Conservation (phyloP, 192 early-diverging fungal genomes). For the Gonapodya sp. region DNA sequence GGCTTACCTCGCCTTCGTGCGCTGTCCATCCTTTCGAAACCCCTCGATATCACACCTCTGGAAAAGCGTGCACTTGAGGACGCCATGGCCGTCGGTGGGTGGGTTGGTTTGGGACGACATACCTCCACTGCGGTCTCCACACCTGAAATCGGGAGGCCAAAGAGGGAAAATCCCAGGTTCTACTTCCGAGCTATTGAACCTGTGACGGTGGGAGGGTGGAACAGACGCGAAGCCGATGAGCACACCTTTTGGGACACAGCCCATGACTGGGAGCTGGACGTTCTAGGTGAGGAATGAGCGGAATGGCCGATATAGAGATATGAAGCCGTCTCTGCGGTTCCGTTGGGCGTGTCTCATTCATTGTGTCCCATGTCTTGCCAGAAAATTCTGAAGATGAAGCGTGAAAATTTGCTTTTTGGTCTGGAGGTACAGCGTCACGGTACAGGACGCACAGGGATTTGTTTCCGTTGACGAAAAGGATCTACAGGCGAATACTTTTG, state of each 20-base stretch:
- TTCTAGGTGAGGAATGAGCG: neutral
- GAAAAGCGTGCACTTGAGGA: neutral
- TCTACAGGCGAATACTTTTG: too few relatives aligned
- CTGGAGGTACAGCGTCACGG: too few relatives aligned
- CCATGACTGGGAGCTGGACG: neutral
- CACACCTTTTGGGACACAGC: neutral
- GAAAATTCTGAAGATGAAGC: too few relatives aligned
- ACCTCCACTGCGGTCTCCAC: neutral
- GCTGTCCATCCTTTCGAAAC: neutral
- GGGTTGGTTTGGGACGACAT: neutral
- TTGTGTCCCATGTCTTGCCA: too few relatives aligned
- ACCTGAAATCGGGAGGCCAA: too few relatives aligned
- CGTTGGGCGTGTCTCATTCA: too few relatives aligned
- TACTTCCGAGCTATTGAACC: neutral
- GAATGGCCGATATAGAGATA: too few relatives aligned
- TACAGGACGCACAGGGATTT: too few relatives aligned
- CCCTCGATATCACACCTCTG: slow-evolving; percentile 1
- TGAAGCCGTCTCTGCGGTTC: too few relatives aligned
- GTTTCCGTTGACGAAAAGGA: too few relatives aligned
- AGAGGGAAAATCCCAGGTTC: too few relatives aligned
- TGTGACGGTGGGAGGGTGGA: neutral
- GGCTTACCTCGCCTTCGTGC: neutral
- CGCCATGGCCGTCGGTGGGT: neutral
- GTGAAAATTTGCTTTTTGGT: too few relatives aligned
- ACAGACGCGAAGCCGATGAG: neutral